Evolutionary conservation across 2,329 filamentous ascomycete genomes (phyloP).

Genomic region (Sclerotiophoma versabilis): DNA sequence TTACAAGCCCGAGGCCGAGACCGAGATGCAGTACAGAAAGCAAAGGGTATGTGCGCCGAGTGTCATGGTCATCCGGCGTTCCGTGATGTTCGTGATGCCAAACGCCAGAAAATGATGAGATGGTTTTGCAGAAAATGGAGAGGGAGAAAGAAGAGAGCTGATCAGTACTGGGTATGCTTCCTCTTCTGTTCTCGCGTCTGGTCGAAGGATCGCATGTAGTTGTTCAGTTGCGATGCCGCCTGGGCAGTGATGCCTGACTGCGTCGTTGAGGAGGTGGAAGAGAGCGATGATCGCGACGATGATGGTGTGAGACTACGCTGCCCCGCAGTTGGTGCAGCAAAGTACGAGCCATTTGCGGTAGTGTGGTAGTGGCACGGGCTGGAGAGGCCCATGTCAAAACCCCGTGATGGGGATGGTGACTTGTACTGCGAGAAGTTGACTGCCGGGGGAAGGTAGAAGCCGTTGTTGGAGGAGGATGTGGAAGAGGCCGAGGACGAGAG

Average conservation of each 20-base stretch:
- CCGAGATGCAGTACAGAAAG: conserved; percentile 31
- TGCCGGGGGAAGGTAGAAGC: conserved; percentile 74
- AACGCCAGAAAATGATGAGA: conserved; percentile 22
- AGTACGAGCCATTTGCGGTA: conserved; percentile 49
- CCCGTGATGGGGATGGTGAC: conserved; percentile 59
- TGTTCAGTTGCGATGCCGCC: conserved; percentile 78
- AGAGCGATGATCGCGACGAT: conserved; percentile 83
- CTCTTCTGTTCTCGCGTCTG: conserved; percentile 70
- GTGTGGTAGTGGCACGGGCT: conserved; percentile 51
- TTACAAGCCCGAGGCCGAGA: conserved; percentile 7
- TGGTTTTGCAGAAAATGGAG: conserved; percentile 15
- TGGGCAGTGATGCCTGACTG: conserved; percentile 71
- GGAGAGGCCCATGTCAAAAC: conserved; percentile 54
- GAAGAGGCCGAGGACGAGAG: conserved; percentile 63
- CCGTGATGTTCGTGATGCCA: conserved; percentile 29
- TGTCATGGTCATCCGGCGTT: conserved; percentile 15
- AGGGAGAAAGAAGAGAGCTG: neutral
- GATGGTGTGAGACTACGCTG: conserved; percentile 61
- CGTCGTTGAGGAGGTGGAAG: conserved; percentile 69
- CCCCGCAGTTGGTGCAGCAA: conserved; percentile 34
- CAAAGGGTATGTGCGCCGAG: conserved; percentile 27
- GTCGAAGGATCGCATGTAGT: conserved; percentile 90
- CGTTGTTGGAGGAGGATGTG: conserved; percentile 58
- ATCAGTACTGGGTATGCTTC: conserved; percentile 46
- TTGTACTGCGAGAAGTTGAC: conserved; percentile 75